These are phyloP conservation scores for Cladophialophora carrionii DNA, from an alignment of 2,329 filamentous ascomycete species.

Conservation along the genomic window DNA sequence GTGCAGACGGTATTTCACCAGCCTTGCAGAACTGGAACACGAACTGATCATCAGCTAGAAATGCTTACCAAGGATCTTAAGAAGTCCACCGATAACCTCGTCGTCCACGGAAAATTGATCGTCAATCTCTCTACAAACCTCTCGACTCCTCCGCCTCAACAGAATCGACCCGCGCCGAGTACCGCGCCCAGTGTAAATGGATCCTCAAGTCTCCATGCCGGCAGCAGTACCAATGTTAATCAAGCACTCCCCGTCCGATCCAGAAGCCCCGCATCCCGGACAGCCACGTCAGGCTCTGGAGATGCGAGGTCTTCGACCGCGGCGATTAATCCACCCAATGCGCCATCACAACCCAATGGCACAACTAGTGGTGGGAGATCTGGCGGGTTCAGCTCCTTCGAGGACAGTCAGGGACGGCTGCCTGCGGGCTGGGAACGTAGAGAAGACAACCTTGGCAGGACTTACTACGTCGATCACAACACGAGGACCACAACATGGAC, in stretches of 20 bases:
- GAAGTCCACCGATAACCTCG: slow-evolving; percentile 96
- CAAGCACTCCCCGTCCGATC: slow-evolving; percentile 37
- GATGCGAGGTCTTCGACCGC: slow-evolving; percentile 34
- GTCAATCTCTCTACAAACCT: slow-evolving; percentile 95
- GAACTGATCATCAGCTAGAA: slow-evolving; percentile 56
- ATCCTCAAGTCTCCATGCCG: slow-evolving; percentile 22
- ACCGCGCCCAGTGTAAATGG: slow-evolving; percentile 32
- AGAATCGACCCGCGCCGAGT: slow-evolving; percentile 32
- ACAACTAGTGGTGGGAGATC: slow-evolving; percentile 48
- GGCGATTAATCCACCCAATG: slow-evolving; percentile 46
- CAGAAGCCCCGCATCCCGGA: slow-evolving; percentile 39
- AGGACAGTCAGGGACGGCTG: slow-evolving; percentile 90
- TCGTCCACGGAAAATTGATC: slow-evolving; percentile 96
- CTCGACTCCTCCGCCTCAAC: slow-evolving; percentile 48
- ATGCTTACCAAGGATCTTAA: slow-evolving; percentile 98
- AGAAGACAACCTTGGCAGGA: slow-evolving; percentile 91
- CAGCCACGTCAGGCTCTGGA: slow-evolving; percentile 41
- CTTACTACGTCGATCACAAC: slow-evolving; percentile 98
- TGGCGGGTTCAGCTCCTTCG: slow-evolving; percentile 82
- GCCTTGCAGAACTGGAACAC: slow-evolving; percentile 14
- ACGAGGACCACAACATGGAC: slow-evolving; percentile 97
- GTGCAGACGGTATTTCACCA: slow-evolving; percentile 75
- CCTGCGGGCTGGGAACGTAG: slow-evolving; percentile 94
- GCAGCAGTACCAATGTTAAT: slow-evolving; percentile 30
- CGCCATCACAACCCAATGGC: slow-evolving; percentile 12